Evolutionary conservation across 2,329 filamentous ascomycete species (phyloP).

Genomic region (Claviceps lovelessii): DNA sequence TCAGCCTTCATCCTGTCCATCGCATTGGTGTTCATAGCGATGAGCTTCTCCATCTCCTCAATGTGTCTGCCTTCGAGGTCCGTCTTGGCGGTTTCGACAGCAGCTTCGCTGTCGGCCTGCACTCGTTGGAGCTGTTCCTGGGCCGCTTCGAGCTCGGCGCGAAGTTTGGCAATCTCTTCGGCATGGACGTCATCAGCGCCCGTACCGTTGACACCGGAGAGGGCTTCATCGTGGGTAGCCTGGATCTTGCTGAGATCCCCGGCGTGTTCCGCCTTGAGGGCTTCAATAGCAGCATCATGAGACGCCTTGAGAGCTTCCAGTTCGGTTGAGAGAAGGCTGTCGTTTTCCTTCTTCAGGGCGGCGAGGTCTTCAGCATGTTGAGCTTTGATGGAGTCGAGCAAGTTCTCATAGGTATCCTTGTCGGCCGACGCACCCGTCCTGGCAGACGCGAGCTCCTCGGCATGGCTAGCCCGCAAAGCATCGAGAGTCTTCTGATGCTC

Average conservation of each 20-base stretch:
- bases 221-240: slow-evolving; percentile 17
- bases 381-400: slow-evolving; percentile 41
- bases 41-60: slow-evolving; percentile 33
- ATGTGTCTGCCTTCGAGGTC: slow-evolving; percentile 32
- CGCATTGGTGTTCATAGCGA: slow-evolving; percentile 27
- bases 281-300: slow-evolving; percentile 28
- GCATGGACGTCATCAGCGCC: slow-evolving; percentile 13
- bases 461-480: slow-evolving; percentile 40
- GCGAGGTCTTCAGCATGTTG: slow-evolving; percentile 38
- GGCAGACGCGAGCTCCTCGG: slow-evolving; percentile 42
- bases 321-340: slow-evolving; percentile 24
- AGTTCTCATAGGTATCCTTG: slow-evolving; percentile 31
- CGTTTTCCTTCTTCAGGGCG: slow-evolving; percentile 27
- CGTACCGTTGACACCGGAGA: slow-evolving; percentile 18
- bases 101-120: slow-evolving; percentile 27
- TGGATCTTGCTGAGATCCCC: slow-evolving; percentile 22
- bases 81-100: slow-evolving; percentile 29
- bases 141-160: slow-evolving; percentile 20
- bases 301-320: slow-evolving; percentile 28
- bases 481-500: slow-evolving; percentile 41
- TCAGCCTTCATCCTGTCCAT: slow-evolving; percentile 27
- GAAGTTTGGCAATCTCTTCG: slow-evolving; percentile 18
- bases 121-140: slow-evolving; percentile 34
- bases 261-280: slow-evolving; percentile 27
- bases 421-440: slow-evolving; percentile 38